Conservation (phyloP, 2,329 filamentous ascomycete genomes). For the Escovopsis sp. region DNA sequence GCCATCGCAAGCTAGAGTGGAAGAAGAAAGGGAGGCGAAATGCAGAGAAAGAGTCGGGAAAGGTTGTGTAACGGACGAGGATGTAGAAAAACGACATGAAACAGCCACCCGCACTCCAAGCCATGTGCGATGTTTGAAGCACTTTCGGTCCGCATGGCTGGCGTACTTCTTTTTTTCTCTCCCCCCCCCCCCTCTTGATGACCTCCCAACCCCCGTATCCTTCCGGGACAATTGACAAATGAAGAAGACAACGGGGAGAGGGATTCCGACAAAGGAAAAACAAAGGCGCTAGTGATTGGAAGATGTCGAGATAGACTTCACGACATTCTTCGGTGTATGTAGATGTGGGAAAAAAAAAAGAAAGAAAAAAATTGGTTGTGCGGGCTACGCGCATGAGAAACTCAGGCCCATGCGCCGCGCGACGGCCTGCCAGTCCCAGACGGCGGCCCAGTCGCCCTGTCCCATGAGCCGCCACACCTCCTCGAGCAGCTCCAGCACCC, state of each 20-base stretch:
- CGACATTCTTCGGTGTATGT: not conserved
- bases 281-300: not conserved
- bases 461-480: conserved; percentile 47
- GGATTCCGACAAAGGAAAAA: not conserved
- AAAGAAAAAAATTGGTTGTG: not conserved
- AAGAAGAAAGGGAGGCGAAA: not conserved
- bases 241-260: not conserved
- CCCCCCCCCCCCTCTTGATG: not conserved
- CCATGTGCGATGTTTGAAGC: conserved; percentile 8
- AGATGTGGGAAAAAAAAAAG: not conserved
- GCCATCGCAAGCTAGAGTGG: not conserved
- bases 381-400: conserved; percentile 31
- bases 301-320: not conserved
- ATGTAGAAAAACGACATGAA: not conserved
- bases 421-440: conserved; percentile 51
- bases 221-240: not conserved
- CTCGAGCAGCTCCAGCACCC: conserved; percentile 37
- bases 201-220: not conserved
- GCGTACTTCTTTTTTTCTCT: not conserved
- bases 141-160: conserved; percentile 7
- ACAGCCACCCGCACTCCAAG: not conserved
- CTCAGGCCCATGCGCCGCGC: conserved; percentile 38
- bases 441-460: conserved; percentile 38
- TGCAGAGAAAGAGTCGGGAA: not conserved
- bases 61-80: not conserved